Conservation (phyloP, 495 filamentous ascomycete genomes). For the Thozetella sp. region DNA sequence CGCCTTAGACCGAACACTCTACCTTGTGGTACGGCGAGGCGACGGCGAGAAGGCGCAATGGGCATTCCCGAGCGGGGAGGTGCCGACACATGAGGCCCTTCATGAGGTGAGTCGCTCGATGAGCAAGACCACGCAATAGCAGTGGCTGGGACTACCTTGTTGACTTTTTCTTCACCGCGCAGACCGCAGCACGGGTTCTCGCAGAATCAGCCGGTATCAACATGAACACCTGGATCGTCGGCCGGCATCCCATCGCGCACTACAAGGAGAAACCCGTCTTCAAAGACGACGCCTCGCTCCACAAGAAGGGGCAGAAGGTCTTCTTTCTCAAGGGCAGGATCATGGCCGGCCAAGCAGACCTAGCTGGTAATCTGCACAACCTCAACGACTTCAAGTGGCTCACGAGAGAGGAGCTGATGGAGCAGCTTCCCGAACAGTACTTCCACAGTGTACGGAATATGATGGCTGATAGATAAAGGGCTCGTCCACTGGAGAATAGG, state of each 20-base stretch:
- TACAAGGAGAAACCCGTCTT: conserved; percentile 50
- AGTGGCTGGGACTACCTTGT: not conserved
- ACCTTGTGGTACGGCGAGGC: conserved; percentile 75
- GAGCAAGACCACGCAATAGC: too few species aligned
- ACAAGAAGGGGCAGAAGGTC: conserved; percentile 67
- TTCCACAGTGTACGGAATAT: conserved; percentile 77
- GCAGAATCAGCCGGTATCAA: conserved; percentile 79
- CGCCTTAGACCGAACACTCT: conserved; percentile 75
- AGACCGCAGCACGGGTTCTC: conserved; percentile 84
- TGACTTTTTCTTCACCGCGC: conserved; percentile 3
- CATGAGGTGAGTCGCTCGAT: conserved; percentile 75
- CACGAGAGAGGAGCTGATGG: conserved; percentile 80
- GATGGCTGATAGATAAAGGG: conserved; percentile 66
- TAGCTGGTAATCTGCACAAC: conserved; percentile 70
- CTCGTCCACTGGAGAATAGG: not conserved
- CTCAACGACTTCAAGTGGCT: conserved; percentile 90
- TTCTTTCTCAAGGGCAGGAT: conserved; percentile 97
- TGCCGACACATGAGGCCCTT: conserved; percentile 72
- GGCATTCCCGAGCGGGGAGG: conserved; percentile 73
- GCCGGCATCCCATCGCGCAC: conserved; percentile 86
- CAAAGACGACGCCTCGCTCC: conserved; percentile 29
- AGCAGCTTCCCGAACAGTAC: conserved; percentile 63
- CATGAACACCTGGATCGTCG: conserved; percentile 99
- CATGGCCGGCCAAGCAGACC: conserved; percentile 91
- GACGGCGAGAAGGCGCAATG: conserved; percentile 66